Base-by-base conservation (phyloP, 2,329 filamentous ascomycete species). In the Aspergillus fumigatiaffinis region DNA sequence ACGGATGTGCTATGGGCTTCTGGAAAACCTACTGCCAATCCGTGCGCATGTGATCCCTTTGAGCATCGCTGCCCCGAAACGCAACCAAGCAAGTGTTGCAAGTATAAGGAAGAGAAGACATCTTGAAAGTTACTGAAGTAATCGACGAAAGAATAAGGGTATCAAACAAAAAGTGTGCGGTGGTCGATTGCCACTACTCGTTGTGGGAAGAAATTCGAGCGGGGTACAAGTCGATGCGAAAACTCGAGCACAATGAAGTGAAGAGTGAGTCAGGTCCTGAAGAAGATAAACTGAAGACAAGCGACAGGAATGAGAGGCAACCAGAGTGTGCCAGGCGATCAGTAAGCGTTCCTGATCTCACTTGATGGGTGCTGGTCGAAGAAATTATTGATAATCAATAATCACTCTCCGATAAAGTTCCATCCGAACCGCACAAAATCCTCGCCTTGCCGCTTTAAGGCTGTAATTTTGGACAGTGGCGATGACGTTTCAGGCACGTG, bases 21-120 rank as follows among this genome's bases (percentile, higher is more conserved):
- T 3, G 9, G 12, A 29, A 26, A 51, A 87, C 90, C 79, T 83
- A 94, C 89, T 99, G 93, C 94, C 94, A 99, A 79, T 99, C 94
- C 67, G 89, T 94, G 75, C 94, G 92, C 94, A 99, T 99, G 73
- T 99, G 94, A 41, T 86, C 87, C 73, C 94, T 88, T 78, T 99
- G 94, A 56, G 95, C 83, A 72, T 97, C 93, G 73, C 90, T 92
- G 71, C 91, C 92, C 64, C 93, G 88, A 78, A 97, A 99, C 53
- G 93, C 94, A 66, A 99, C 92, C 74, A 96, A 91, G 73, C 94
- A 99, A 57, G 92, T 94, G 77, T 97, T 99, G 86, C 94, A 99
- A 55, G 93, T 97, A 78, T 93, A 99, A 1, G 94, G 93, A 73
- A 97, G 91, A 26, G 87, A 82, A 32, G 83, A 72, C 21, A 73